Percentiles rank a stretch among this genome's conserved stretches.
These are phyloP conservation scores for Ophiostoma sp. DNA, from an alignment of 2,329 filamentous ascomycete genomes.

Conservation along the genomic window DNA sequence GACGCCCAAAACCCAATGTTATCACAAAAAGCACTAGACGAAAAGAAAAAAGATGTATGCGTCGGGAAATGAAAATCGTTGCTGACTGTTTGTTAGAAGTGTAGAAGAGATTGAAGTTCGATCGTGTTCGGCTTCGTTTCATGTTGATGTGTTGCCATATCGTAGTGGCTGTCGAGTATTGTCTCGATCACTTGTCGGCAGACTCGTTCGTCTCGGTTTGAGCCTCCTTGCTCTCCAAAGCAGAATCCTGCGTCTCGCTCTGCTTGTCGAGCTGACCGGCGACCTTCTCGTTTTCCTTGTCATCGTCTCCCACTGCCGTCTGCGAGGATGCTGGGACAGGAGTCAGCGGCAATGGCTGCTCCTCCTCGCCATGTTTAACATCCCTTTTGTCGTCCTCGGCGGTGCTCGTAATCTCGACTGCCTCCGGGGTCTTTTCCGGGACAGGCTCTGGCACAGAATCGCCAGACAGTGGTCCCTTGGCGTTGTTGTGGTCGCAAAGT, in stretches of 20 bases:
- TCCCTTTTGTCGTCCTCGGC: neutral
- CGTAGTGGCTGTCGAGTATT: neutral
- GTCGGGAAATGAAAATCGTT: neutral
- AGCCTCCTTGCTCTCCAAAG: neutral
- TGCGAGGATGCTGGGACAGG: constrained; percentile 26
- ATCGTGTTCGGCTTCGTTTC: neutral
- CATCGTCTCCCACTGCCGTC: constrained; percentile 15
- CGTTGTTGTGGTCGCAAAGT: constrained; percentile 2
- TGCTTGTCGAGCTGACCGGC: neutral
- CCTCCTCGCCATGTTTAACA: neutral
- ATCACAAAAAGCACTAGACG: neutral
- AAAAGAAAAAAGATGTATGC: neutral
- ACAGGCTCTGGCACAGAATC: neutral
- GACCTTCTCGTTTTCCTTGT: neutral
- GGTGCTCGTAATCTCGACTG: neutral
- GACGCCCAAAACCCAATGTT: constrained; percentile 8
- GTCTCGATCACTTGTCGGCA: neutral
- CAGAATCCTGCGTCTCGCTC: neutral
- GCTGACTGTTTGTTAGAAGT: neutral
- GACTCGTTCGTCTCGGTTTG: neutral
- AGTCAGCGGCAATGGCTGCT: constrained; percentile 24
- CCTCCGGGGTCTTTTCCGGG: neutral
- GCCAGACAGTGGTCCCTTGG: neutral
- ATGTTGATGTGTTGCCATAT: neutral
- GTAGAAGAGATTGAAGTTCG: neutral